phyloP scores from a whole-genome alignment of 306 rosid genomes.

The Prunus kanzakura region DNA sequence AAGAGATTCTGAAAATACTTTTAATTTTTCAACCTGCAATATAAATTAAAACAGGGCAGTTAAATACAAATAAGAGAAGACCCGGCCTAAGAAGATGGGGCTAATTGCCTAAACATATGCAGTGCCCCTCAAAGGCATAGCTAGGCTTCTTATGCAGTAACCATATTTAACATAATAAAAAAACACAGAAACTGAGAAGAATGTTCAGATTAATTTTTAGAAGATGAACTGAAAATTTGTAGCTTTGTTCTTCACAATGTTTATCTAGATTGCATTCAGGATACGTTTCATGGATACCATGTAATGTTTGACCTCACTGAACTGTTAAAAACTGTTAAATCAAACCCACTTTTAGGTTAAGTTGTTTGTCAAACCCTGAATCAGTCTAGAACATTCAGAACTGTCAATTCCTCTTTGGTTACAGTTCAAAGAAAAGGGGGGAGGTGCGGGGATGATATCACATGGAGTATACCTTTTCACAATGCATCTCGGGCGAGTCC shows the following conservation, averaged over 20 bases:
- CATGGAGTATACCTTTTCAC: constrained; percentile 61
- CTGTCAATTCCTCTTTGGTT: background rate
- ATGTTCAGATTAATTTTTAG: background rate
- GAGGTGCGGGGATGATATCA: constrained; percentile 6
- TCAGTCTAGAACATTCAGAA: background rate
- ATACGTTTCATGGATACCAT: background rate
- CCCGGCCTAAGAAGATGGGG: background rate
- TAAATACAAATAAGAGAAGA: constrained; percentile 9
- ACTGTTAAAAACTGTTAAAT: background rate
- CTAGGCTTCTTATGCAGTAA: background rate
- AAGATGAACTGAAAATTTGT: background rate
- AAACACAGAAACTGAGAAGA: background rate
- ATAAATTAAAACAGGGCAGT: constrained; percentile 21
- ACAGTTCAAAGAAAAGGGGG: background rate
- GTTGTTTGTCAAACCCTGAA: background rate
- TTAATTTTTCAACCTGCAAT: constrained; percentile 78
- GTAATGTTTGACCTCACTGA: background rate
- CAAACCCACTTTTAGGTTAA: background rate
- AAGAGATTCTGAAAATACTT: constrained; percentile 80
- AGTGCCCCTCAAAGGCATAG: background rate
- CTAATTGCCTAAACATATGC: background rate
- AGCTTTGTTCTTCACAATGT: background rate
- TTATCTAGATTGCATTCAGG: background rate
- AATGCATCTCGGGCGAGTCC: constrained; percentile 60
- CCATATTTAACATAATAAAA: background rate